A percentile compares a stretch with the other conserved stretches of the same genome.
phyloP scores from a whole-genome alignment of 345 rosid genomes.

The Murraya paniculata region DNA sequence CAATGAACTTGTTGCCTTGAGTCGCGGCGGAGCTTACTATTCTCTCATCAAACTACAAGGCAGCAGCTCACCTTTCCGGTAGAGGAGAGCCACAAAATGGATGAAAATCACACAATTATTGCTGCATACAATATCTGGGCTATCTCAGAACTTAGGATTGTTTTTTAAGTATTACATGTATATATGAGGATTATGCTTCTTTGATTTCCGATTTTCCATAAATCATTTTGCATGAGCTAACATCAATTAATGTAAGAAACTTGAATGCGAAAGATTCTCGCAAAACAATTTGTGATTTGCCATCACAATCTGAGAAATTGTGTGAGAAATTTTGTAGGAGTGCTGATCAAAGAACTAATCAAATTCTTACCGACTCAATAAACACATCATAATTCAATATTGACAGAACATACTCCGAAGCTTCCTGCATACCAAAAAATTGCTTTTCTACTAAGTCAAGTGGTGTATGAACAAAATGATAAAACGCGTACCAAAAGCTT shows the following conservation, averaged over 20 bases:
- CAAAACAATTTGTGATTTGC: not conserved
- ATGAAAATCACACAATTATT: not conserved
- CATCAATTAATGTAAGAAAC: not conserved
- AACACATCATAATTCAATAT: not conserved
- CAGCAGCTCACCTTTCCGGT: constrained; percentile 29
- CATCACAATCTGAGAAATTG: not conserved
- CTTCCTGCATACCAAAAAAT: not conserved
- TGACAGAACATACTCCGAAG: not conserved
- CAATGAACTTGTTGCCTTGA: constrained; percentile 43
- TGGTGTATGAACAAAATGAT: not conserved
- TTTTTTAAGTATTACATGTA: not conserved
- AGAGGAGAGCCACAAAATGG: not conserved
- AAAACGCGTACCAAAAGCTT: not conserved
- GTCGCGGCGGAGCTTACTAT: constrained; percentile 38
- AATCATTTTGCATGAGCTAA: not conserved
- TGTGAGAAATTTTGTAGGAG: not conserved
- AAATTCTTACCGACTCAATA: not conserved
- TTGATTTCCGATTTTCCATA: not conserved
- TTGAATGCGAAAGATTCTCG: too few relatives aligned
- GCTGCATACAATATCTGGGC: not conserved
- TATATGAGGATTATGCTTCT: not conserved
- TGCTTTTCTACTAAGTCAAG: not conserved
- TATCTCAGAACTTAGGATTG: not conserved
- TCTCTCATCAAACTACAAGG: constrained; percentile 39
- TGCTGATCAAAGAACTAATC: not conserved